phyloP scores from a whole-genome alignment of 371 early-diverging fungal genomes.

The Mortierella sp. region DNA sequence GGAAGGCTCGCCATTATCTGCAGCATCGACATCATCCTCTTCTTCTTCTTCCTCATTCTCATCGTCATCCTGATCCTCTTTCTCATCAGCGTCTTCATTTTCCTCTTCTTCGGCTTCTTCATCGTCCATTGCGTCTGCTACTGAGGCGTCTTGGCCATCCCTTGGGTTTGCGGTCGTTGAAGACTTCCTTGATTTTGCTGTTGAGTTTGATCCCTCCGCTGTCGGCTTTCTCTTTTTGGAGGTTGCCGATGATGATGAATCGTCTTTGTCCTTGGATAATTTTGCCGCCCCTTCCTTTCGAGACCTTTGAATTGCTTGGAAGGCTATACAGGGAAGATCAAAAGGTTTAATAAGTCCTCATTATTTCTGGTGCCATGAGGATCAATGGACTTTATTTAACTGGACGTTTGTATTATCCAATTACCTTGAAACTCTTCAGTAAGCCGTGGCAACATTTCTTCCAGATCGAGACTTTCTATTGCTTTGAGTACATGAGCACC shows the following conservation, averaged over 20 bases:
- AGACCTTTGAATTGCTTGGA: conserved; percentile 38
- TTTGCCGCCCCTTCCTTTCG: conserved; percentile 30
- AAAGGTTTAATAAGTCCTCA: background rate
- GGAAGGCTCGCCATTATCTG: background rate
- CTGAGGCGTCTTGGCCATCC: conserved; percentile 27
- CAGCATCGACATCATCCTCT: background rate
- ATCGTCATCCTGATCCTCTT: conserved; percentile 29
- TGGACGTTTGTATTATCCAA: no score
- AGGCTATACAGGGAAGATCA: conserved; percentile 14
- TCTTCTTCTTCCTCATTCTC: conserved; percentile 33
- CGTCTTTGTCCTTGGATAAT: conserved; percentile 25
- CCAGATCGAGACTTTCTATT: conserved; percentile 67
- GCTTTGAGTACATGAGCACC: conserved; percentile 68
- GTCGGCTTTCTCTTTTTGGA: conserved; percentile 50
- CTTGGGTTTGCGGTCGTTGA: conserved; percentile 36
- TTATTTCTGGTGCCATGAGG: no score
- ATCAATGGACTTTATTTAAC: background rate
- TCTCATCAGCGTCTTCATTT: conserved; percentile 16
- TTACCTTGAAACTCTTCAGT: conserved; percentile 44
- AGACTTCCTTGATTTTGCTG: conserved; percentile 44
- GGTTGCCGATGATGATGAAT: conserved; percentile 6
- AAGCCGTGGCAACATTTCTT: conserved; percentile 62
- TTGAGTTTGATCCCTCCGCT: conserved; percentile 8
- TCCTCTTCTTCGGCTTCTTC: conserved; percentile 23
- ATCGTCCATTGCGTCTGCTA: conserved; percentile 20